A percentile compares a stretch with the other conserved stretches of the same genome.
These are phyloP conservation scores for Starmerella scarabaei DNA, from an alignment of 805 yeast genomes.

Conservation along the genomic window DNA sequence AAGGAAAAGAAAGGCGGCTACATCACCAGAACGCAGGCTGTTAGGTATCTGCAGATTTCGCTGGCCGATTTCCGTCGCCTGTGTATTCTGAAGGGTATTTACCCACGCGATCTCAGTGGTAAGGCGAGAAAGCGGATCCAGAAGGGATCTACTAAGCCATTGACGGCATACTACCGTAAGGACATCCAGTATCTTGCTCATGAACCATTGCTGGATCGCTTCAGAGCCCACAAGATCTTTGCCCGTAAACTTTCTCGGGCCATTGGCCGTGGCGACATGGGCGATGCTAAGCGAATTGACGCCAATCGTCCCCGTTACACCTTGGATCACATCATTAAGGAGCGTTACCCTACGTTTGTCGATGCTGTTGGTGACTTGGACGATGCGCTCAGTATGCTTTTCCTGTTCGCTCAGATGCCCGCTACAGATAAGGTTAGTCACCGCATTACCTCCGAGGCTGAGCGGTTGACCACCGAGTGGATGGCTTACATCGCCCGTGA, in stretches of 20 bases:
- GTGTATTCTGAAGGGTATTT: slow-evolving; percentile 95
- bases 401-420: slow-evolving; percentile 87
- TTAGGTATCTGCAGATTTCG: slow-evolving; percentile 79
- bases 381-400: slow-evolving; percentile 90
- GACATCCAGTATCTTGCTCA: slow-evolving; percentile 91
- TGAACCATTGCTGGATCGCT: slow-evolving; percentile 81
- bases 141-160: slow-evolving; percentile 94
- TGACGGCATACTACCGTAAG: slow-evolving; percentile 83
- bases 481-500: slow-evolving; percentile 83
- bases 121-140: slow-evolving; percentile 91
- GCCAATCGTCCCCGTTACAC: slow-evolving; percentile 69
- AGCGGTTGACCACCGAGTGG: slow-evolving; percentile 83
- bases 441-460: slow-evolving; percentile 77
- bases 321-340: slow-evolving; percentile 81
- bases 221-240: slow-evolving; percentile 91
- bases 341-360: slow-evolving; percentile 84
- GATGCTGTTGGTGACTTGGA: slow-evolving; percentile 90
- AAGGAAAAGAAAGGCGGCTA: slow-evolving; percentile 31
- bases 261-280: slow-evolving; percentile 80
- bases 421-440: slow-evolving; percentile 75
- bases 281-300: slow-evolving; percentile 77
- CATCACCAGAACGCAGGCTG: slow-evolving; percentile 89
- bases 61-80: slow-evolving; percentile 87
- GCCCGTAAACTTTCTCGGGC: slow-evolving; percentile 82
- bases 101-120: slow-evolving; percentile 75